phyloP scores from a whole-genome alignment of 2,329 filamentous ascomycete species.

The Lachnellula cervina region DNA sequence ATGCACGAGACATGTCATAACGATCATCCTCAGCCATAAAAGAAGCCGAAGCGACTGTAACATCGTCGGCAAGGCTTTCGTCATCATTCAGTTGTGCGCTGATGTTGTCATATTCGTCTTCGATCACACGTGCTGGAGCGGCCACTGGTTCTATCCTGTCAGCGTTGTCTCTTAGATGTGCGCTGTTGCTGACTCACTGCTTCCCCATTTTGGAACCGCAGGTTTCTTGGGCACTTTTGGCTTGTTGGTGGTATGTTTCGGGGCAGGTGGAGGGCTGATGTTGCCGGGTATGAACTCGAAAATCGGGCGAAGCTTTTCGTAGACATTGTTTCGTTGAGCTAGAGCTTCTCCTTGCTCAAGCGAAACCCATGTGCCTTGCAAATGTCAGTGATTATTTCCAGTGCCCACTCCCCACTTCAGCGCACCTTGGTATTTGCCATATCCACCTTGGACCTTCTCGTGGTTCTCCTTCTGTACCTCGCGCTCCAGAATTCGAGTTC shows the following conservation, averaged over 20 bases:
- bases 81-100: conserved; percentile 64
- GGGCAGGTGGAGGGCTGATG: conserved; percentile 85
- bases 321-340: conserved; percentile 80
- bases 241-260: conserved; percentile 85
- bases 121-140: conserved; percentile 39
- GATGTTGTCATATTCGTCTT: conserved; percentile 62
- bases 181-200: conserved; percentile 34
- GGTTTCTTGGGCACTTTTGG: conserved; percentile 70
- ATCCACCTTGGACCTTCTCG: conserved; percentile 97
- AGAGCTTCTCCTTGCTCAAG: conserved; percentile 74
- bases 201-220: conserved; percentile 56
- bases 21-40: conserved; percentile 81
- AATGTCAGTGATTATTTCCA: conserved; percentile 12
- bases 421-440: conserved; percentile 93
- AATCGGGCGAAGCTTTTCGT: conserved; percentile 77
- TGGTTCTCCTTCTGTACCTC: conserved; percentile 96
- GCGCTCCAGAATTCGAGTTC: conserved; percentile 90
- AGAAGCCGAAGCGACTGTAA: conserved; percentile 77
- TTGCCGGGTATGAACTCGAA: conserved; percentile 86
- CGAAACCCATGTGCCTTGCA: conserved; percentile 87
- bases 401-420: neutral
- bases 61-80: conserved; percentile 71
- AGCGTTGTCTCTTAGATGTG: conserved; percentile 14
- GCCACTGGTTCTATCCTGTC: conserved; percentile 33
- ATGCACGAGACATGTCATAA: conserved; percentile 63